Evolutionary conservation across 2,329 filamentous ascomycete species (phyloP).

Genomic region (Aspergillus sp.): DNA sequence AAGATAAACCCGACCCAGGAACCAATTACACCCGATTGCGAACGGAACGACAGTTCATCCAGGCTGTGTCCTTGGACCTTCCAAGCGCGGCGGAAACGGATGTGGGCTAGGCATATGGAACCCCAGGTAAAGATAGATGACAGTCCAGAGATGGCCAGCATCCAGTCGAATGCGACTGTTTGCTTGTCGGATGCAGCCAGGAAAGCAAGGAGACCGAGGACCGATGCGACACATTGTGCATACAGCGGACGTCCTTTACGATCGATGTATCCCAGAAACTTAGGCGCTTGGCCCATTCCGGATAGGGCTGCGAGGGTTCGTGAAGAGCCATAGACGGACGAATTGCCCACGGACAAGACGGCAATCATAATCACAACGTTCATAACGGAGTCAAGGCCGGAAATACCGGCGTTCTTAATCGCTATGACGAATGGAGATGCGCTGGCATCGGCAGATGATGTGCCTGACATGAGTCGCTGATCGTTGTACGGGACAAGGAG

Average conservation of each 20-base stretch:
- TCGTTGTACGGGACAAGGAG: constrained; percentile 71
- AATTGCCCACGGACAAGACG: constrained; percentile 85
- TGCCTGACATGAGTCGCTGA: constrained; percentile 50
- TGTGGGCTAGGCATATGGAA: constrained; percentile 81
- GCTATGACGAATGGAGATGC: constrained; percentile 92
- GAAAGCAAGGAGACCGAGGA: constrained; percentile 67
- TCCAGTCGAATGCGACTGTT: constrained; percentile 64
- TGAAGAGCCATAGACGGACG: constrained; percentile 82
- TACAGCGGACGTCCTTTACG: constrained; percentile 70
- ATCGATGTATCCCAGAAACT: constrained; percentile 71
- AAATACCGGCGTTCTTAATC: constrained; percentile 74
- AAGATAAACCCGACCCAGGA: constrained; percentile 72
- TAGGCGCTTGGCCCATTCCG: constrained; percentile 76
- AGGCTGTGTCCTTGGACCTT: constrained; percentile 58
- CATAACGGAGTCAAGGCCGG: constrained; percentile 76
- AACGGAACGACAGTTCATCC: constrained; percentile 69
- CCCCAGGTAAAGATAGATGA: constrained; percentile 70
- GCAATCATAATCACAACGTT: constrained; percentile 91
- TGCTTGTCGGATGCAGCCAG: constrained; percentile 59
- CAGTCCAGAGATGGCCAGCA: constrained; percentile 65
- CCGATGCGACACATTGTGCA: constrained; percentile 60
- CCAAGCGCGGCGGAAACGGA: constrained; percentile 85
- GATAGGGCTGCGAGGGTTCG: constrained; percentile 83
- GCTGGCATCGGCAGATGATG: constrained; percentile 55
- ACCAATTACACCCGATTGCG: constrained; percentile 68